phyloP scores from a whole-genome alignment of 345 rosid genomes.

The Arabidopsis arenosa region DNA sequence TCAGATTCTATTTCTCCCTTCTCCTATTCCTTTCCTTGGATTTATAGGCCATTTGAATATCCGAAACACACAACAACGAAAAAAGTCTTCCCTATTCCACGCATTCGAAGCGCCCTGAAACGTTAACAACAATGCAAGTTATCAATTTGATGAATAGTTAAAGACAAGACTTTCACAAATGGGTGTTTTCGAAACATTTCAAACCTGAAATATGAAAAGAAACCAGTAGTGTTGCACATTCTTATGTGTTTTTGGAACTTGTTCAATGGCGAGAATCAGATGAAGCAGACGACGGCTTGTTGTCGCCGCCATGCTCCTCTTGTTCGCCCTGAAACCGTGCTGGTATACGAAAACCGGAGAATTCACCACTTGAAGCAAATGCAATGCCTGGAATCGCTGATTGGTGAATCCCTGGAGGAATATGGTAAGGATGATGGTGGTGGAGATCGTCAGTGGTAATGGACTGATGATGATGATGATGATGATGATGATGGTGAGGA shows the following conservation, averaged over 20 bases:
- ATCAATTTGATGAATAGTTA: background rate
- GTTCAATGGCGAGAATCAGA: conserved; percentile 40
- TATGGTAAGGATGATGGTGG: conserved; percentile 38
- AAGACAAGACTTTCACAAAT: background rate
- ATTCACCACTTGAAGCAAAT: conserved; percentile 46
- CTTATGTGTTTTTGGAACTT: background rate
- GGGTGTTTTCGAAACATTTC: background rate
- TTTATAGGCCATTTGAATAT: background rate
- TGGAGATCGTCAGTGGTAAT: conserved; percentile 16
- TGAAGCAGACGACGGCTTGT: conserved; percentile 39
- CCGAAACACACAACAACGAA: conserved; percentile 3
- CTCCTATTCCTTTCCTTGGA: background rate
- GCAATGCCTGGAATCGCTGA: conserved; percentile 56
- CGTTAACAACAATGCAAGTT: conserved; percentile 3
- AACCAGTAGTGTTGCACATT: background rate
- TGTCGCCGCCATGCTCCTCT: conserved; percentile 4
- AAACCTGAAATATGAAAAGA: conserved; percentile 1
- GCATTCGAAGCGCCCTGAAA: background rate
- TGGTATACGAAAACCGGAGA: conserved; percentile 41
- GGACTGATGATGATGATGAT: conserved; percentile 43
- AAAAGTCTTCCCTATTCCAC: background rate
- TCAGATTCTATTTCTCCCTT: background rate
- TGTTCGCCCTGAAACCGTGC: conserved; percentile 30
- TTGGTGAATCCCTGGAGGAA: conserved; percentile 49
- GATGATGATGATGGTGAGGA: conserved; percentile 54